These are phyloP conservation scores for Spathaspora arborariae DNA, from an alignment of 805 yeast species.

Conservation along the genomic window DNA sequence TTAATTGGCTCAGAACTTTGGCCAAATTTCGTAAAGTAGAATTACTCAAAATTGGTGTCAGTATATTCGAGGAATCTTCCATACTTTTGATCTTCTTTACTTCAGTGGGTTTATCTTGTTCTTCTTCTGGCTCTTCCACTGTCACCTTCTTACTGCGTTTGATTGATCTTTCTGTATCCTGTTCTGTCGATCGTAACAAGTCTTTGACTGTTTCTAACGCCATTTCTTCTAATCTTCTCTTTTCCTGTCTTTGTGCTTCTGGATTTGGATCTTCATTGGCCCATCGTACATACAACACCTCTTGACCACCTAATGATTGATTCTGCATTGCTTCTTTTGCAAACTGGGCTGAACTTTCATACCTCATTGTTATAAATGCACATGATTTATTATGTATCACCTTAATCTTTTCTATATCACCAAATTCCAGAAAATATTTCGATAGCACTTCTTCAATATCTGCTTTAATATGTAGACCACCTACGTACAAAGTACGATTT, in stretches of 20 bases:
- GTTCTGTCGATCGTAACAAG: constrained; percentile 25
- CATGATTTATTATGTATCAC: constrained; percentile 60
- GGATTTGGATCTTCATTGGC: constrained; percentile 89
- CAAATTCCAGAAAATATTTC: constrained; percentile 66
- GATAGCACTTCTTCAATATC: constrained; percentile 32
- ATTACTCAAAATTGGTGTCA: constrained; percentile 10
- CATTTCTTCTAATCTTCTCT: constrained; percentile 46
- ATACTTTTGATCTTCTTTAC: neutral
- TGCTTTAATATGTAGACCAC: constrained; percentile 45
- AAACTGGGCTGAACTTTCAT: constrained; percentile 81
- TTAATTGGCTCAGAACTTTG: constrained; percentile 8
- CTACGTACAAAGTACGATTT: constrained; percentile 78
- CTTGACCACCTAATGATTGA: constrained; percentile 68
- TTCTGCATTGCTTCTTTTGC: constrained; percentile 93
- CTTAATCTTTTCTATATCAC: constrained; percentile 64
- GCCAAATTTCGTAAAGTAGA: constrained; percentile 13
- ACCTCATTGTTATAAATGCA: constrained; percentile 71
- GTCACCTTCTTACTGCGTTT: constrained; percentile 10
- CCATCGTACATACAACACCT: constrained; percentile 74
- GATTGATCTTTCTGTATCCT: constrained; percentile 21
- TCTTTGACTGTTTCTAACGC: constrained; percentile 52
- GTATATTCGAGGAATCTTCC: neutral
- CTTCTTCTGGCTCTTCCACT: constrained; percentile 10
- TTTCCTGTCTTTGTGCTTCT: constrained; percentile 46
- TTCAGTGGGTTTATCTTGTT: constrained; percentile 9